Base-by-base conservation (phyloP, 805 yeast species). In the Candida tallmaniae region DNA sequence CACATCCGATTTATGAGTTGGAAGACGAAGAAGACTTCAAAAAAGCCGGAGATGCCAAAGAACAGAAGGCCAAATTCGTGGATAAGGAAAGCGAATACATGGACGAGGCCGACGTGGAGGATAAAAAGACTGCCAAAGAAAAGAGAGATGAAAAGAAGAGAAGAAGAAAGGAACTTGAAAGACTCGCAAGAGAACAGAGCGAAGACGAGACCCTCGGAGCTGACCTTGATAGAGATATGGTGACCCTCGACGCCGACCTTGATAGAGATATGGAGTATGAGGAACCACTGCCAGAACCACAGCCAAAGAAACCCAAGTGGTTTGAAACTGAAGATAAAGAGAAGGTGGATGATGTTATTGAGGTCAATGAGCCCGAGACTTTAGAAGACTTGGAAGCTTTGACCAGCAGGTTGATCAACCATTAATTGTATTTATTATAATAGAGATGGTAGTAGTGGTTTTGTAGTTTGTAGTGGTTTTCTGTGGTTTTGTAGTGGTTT, bases 351-450 rank as follows among this genome's bases (percentile, higher is more conserved):
- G 54, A 54, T 7, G 62, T 83, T 30, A 65, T 84, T 40, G 96
- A 89, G 62, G 68, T 85, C 29, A 94, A 85, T 47, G 85, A 80
- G 49, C 97, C 97, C 11, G 83, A 86, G 50, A 83, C 95, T 12
- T 68, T 93, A 56, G 96, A 87, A 58, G 98, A 93, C 53, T 73
- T 93, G 59, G 98, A 93, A 68, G 88, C 94, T 32, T 74, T 86
- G 64, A 80, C 95, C 2, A 73, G 68, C 29, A 63, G 65, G 45
- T 68, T 75, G 51, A 54, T 73, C 24, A 50, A 39, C 16, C 25
- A 39, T 23, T 38, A 18, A 12, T 25, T n/a, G n/a, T n/a, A n/a
- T n/a, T n/a, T n/a, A n/a, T n/a, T n/a, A n/a, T n/a, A n/a, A n/a
- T n/a, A n/a, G n/a, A 24, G 27, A 24, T 8, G 7, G 27, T 24